Conservation (phyloP, 192 early-diverging fungal genomes). For the Funneliformis geosporum region DNA sequence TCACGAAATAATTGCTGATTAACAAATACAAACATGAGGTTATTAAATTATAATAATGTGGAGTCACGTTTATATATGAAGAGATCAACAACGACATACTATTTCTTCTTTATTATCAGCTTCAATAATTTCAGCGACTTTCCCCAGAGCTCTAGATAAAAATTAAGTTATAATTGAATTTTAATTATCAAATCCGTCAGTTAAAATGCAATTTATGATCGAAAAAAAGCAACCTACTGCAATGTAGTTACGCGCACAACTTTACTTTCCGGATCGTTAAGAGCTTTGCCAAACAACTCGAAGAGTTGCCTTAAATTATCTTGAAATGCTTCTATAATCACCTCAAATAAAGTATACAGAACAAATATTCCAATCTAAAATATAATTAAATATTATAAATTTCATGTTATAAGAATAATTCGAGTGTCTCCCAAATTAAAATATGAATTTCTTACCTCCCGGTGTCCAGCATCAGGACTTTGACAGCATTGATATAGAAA, state of each 20-base stretch:
- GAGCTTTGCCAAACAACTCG: conserved; percentile 69
- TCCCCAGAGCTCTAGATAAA: conserved; percentile 61
- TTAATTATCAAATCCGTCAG: conserved; percentile 27
- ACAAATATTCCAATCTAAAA: conserved; percentile 78
- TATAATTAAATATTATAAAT: neutral
- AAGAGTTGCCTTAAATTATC: conserved; percentile 68
- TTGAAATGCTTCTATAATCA: conserved; percentile 69
- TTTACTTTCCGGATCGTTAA: conserved; percentile 83
- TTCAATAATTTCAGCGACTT: conserved; percentile 82
- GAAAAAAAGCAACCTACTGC: conserved; percentile 43
- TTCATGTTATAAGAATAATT: neutral
- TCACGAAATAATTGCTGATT: conserved; percentile 63
- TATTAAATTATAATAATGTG: neutral
- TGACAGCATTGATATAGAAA: conserved; percentile 82
- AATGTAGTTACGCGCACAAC: conserved; percentile 79
- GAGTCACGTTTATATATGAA: neutral
- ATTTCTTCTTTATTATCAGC: conserved; percentile 67
- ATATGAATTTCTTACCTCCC: conserved; percentile 52
- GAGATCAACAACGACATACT: conserved; percentile 37
- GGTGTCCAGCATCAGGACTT: conserved; percentile 70
- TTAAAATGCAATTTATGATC: neutral
- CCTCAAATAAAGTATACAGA: conserved; percentile 85
- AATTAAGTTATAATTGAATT: neutral
- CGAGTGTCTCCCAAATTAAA: neutral
- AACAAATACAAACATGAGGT: too few species aligned